These are phyloP conservation scores for Sugiyamaella sp. DNA, from an alignment of 1,139 yeast species.

Conservation along the genomic window DNA sequence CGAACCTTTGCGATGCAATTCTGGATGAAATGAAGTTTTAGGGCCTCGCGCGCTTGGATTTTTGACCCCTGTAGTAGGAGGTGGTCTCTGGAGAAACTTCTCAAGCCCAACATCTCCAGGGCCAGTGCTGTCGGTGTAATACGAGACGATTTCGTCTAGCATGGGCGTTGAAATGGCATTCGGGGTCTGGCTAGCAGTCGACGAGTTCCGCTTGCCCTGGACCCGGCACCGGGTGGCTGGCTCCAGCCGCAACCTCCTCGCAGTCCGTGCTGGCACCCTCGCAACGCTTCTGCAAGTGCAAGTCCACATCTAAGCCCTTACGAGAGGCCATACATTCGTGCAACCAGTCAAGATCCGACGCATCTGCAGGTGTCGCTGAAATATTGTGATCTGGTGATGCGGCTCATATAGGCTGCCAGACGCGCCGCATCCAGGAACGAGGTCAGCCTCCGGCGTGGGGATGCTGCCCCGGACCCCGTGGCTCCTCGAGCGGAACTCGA, in stretches of 20 bases:
- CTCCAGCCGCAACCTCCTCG: neutral
- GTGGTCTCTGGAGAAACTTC: too few relatives aligned
- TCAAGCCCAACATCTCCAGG: neutral
- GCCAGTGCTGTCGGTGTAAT: neutral
- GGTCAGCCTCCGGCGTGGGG: conserved; percentile 2
- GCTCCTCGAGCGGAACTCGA: neutral
- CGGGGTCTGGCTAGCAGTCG: neutral
- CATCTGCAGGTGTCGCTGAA: neutral
- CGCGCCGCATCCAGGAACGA: conserved; percentile 2
- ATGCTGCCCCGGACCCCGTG: neutral
- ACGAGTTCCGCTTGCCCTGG: neutral
- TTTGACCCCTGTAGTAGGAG: too few relatives aligned
- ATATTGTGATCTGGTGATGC: conserved; percentile 11
- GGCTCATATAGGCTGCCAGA: conserved; percentile 3
- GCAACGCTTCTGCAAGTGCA: neutral
- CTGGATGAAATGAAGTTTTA: too few relatives aligned
- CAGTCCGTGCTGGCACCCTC: neutral
- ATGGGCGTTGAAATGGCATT: conserved; percentile 1
- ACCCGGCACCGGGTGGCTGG: neutral
- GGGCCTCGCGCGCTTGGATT: too few relatives aligned
- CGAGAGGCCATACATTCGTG: too few relatives aligned
- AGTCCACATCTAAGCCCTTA: conserved; percentile 5
- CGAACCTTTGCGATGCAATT: too few relatives aligned
- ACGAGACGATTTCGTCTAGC: conserved; percentile 2
- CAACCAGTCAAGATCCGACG: neutral